phyloP scores from a whole-genome alignment of 768 basidiomycete species.

The Boletus coccyginus region DNA sequence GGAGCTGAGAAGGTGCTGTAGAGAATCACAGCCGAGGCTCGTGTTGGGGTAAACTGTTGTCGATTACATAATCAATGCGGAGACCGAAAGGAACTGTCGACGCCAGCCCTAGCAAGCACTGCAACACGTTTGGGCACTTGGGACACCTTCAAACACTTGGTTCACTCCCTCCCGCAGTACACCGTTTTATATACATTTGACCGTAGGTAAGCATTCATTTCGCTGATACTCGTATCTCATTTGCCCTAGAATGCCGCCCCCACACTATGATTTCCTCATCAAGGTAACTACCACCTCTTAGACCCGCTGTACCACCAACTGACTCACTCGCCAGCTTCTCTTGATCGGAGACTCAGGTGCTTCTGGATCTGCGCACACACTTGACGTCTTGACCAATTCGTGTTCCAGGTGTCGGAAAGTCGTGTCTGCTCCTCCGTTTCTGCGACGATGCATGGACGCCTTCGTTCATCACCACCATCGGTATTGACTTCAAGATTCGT shows the following conservation, averaged over 20 bases:
- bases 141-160: neutral
- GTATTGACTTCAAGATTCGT: conserved; percentile 99
- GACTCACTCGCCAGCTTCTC: conserved; percentile 57
- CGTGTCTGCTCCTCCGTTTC: conserved; percentile 92
- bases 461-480: conserved; percentile 98
- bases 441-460: conserved; percentile 99
- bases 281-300: conserved; percentile 48
- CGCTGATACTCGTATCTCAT: neutral
- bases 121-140: neutral
- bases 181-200: neutral
- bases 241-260: conserved; percentile 64
- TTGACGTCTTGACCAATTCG: conserved; percentile 10
- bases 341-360: conserved; percentile 95
- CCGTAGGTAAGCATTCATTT: neutral
- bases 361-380: neutral
- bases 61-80: neutral
- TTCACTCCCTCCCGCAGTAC: neutral
- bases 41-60: neutral
- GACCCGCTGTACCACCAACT: conserved; percentile 2
- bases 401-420: conserved; percentile 86
- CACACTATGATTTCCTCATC: conserved; percentile 97
- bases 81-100: neutral
- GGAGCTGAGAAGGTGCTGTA: neutral
- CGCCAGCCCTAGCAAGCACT: neutral
- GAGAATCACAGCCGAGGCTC: neutral